Percentiles rank a stretch among this genome's conserved stretches.
These are phyloP conservation scores for Exophiala aquamarina DNA, from an alignment of 2,329 filamentous ascomycete genomes.

Conservation along the genomic window DNA sequence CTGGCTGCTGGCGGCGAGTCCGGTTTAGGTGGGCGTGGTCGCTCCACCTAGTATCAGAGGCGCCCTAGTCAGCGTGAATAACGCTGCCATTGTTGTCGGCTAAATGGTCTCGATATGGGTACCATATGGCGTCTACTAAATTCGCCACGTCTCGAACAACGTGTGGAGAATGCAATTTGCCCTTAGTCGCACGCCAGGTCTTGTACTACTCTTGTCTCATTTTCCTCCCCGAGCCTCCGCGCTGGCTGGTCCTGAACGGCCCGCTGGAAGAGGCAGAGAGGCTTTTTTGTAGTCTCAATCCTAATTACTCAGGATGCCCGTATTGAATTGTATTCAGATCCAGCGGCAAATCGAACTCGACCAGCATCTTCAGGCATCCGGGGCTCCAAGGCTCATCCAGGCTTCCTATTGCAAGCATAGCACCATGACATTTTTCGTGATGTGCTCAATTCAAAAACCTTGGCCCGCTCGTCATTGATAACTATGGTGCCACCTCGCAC, in stretches of 20 bases:
- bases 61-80: slow-evolving; percentile 12
- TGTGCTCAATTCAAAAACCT: no score
- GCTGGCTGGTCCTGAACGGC: slow-evolving; percentile 10
- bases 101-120: slow-evolving; percentile 6
- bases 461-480: slow-evolving; percentile 11
- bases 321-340: slow-evolving; percentile 15
- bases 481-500: slow-evolving; percentile 18
- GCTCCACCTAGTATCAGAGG: slow-evolving; percentile 18
- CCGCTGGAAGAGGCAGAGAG: slow-evolving; percentile 5
- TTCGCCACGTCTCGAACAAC: slow-evolving; percentile 1
- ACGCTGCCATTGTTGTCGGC: slow-evolving; percentile 7
- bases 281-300: slow-evolving; percentile 5
- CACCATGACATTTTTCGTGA: no score
- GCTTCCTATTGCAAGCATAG: no score
- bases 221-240: slow-evolving; percentile 13
- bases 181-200: background rate
- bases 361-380: slow-evolving; percentile 8
- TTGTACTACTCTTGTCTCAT: slow-evolving; percentile 5
- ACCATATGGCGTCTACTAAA: background rate
- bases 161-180: slow-evolving; percentile 1
- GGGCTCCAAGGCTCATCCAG: no score
- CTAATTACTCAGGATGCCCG: slow-evolving; percentile 7
- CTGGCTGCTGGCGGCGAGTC: slow-evolving; percentile 10
- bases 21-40: slow-evolving; percentile 12
- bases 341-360: slow-evolving; percentile 6